Evolutionary conservation across 371 early-diverging fungal species (phyloP).

Genomic region (Lichtheimia ornata): DNA sequence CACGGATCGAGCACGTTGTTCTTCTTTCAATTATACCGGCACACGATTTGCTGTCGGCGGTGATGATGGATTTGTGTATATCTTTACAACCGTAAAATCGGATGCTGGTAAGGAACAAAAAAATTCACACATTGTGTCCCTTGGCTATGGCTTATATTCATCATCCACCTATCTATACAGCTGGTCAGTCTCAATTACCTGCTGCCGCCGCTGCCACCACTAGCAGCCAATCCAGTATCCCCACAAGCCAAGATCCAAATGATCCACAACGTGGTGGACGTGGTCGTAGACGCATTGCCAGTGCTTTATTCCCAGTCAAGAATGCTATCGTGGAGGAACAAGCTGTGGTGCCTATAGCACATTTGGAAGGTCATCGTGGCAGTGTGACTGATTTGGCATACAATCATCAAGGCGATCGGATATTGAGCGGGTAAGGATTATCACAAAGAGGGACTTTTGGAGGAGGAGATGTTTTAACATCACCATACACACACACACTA

Average conservation of each 20-base stretch:
- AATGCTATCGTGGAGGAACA: slow-evolving; percentile 46
- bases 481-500: neutral
- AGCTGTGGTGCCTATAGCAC: slow-evolving; percentile 60
- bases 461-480: neutral
- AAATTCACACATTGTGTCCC: too few species aligned
- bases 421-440: slow-evolving; percentile 67
- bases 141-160: too few species aligned
- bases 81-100: slow-evolving; percentile 58
- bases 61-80: slow-evolving; percentile 75
- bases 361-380: slow-evolving; percentile 74
- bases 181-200: neutral
- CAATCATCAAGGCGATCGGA: slow-evolving; percentile 68
- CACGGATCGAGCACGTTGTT: slow-evolving; percentile 63
- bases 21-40: slow-evolving; percentile 80
- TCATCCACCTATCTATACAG: too few species aligned
- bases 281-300: slow-evolving; percentile 30
- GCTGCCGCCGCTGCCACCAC: neutral
- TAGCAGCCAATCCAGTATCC: neutral
- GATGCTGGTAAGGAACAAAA: neutral
- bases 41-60: slow-evolving; percentile 84
- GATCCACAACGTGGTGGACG: slow-evolving; percentile 16
- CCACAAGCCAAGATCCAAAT: neutral
- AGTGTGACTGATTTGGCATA: slow-evolving; percentile 80
- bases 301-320: slow-evolving; percentile 41
- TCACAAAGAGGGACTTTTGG: neutral